These are phyloP conservation scores for Physcia stellaris DNA, from an alignment of 495 filamentous ascomycete genomes.

Conservation along the genomic window DNA sequence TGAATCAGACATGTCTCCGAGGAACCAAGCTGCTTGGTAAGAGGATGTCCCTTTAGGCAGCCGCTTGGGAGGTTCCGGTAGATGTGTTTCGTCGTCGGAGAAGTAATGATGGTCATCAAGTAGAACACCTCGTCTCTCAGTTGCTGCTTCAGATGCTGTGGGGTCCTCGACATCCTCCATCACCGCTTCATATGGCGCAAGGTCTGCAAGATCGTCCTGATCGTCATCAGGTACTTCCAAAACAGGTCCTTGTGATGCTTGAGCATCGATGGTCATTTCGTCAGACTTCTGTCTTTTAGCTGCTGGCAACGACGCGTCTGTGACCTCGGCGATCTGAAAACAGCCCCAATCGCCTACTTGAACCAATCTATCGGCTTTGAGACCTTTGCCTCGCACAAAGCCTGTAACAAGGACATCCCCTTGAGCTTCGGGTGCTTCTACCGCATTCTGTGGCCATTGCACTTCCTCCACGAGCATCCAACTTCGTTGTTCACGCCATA, in stretches of 20 bases:
- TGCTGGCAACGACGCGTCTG: constrained; percentile 45
- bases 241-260: constrained; percentile 31
- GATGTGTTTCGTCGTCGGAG: constrained; percentile 69
- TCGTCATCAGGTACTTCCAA: constrained; percentile 60
- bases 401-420: constrained; percentile 65
- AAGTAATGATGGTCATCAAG: constrained; percentile 98
- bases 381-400: constrained; percentile 67
- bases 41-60: constrained; percentile 83
- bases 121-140: constrained; percentile 62
- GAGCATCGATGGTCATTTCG: constrained; percentile 54
- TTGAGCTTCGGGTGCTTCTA: constrained; percentile 22
- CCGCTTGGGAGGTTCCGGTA: constrained; percentile 49
- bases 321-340: constrained; percentile 85
- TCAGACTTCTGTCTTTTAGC: constrained; percentile 45
- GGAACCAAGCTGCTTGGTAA: constrained; percentile 88
- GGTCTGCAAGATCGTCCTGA: constrained; percentile 64
- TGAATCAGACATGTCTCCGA: constrained; percentile 75
- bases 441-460: constrained; percentile 43
- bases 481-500: constrained; percentile 85
- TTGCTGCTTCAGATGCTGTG: constrained; percentile 36
- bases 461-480: constrained; percentile 89
- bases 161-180: constrained; percentile 53
- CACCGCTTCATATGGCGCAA: constrained; percentile 73
- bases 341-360: constrained; percentile 92
- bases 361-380: constrained; percentile 80